Conservation (phyloP, 139 green algal species). For the Microglena sp. region DNA sequence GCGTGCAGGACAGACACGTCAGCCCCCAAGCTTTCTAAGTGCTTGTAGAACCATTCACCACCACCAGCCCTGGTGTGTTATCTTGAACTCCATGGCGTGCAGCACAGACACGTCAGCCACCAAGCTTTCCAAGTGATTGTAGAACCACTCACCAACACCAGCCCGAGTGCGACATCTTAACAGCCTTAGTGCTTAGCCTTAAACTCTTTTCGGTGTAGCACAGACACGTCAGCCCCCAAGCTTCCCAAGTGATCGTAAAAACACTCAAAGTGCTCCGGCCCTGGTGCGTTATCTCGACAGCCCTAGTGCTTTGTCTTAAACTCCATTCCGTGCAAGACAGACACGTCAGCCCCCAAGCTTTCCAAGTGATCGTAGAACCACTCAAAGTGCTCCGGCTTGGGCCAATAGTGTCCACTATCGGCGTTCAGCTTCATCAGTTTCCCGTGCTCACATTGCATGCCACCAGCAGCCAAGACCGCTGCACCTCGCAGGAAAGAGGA, state of each 20-base stretch:
- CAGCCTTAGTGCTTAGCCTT: not conserved
- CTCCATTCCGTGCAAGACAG: not conserved
- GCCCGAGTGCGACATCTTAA: not conserved
- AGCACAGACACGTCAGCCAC: too few species aligned
- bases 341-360: not conserved
- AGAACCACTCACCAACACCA: not conserved
- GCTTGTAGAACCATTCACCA: not conserved
- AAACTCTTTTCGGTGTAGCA: too few species aligned
- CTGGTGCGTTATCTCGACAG: not conserved
- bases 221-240: too few species aligned
- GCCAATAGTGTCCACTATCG: constrained; percentile 53
- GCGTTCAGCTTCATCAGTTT: constrained; percentile 41
- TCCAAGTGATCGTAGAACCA: not conserved
- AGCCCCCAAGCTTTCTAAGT: not conserved
- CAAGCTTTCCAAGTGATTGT: constrained; percentile 2
- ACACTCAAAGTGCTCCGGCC: constrained; percentile 7
- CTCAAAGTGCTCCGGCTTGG: not conserved
- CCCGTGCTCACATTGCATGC: constrained; percentile 37
- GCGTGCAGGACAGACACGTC: not conserved
- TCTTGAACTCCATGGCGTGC: too few species aligned
- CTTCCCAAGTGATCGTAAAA: not conserved
- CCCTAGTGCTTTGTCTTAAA: not conserved
- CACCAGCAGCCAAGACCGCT: not conserved
- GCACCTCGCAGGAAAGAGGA: constrained; percentile 38
- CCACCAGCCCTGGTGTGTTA: not conserved